Base-by-base conservation (phyloP, 2,329 filamentous ascomycete species). In the Parafenestella ontariensis region DNA sequence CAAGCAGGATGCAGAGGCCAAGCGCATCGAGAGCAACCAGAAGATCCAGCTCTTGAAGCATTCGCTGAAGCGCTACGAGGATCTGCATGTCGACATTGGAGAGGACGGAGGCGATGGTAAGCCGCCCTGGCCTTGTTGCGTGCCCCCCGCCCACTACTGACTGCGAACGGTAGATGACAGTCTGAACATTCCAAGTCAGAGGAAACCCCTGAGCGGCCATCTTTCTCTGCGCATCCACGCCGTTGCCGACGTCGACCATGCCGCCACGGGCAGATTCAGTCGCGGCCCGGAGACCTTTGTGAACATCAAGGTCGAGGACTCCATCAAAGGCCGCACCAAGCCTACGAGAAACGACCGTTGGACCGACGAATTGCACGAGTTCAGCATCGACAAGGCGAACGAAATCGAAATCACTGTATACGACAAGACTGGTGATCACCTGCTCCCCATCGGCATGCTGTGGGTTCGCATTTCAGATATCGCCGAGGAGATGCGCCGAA, bases 391-490 rank as follows among this genome's bases (percentile, higher is more conserved):
- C 78, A 98, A 98, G 80, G 95, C 95, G 47, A 99, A 99, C 76
- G 95, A 99, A 78, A 92, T 99, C 58, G 95, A 99, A 74, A 86
- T 99, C 49, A 98, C 92, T 0, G 93, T 99, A 10, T 99, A 99
- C 76, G 95, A 99, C 76, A 97, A 96, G 78, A 89, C 92, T 2
- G 88, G 72, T 20, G 93, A 97, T 67, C 90, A 96, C 66, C 89
- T 93, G 13, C 87, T 96, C 46, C 95, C 95, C 36, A 96, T 99
- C 69, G 95, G 89, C 52, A 88, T 99, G 83, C 84, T 98, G 13
- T 99, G 95, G 95, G 88, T 99, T 54, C 86, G 95, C 56, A 94
- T 99, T 71, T 96, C 95, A 15, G 95, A 99, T 75, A 96, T 99
- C 62, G 92, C 92, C 1, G 95, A 99, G 74, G 95, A 99, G 77